Evolutionary conservation across 1,284 basidiomycete species (phyloP), one percentile per base, ranked within the genome.

Genomic region (Schizophyllum amplum): DNA sequence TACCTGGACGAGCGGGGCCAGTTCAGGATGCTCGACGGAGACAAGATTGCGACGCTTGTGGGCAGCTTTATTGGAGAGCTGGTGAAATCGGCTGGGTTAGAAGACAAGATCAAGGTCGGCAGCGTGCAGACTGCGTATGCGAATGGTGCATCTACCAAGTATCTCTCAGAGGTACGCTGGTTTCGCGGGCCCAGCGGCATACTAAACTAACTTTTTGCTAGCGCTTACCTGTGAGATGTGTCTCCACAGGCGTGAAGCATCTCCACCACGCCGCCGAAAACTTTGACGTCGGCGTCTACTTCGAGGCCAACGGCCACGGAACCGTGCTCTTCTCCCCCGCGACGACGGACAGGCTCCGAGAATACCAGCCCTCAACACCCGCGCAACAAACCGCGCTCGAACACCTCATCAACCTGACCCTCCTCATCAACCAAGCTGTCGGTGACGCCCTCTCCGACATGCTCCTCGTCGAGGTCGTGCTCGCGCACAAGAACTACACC

Each of bases 71-170:
- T 99, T 60, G 87, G 91, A 24, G 94, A 95, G 60, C 82, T 97
- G 9, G 91, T 97, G 62, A 90, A 87, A 68, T 80, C 83, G 48
- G 84, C 93, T 25, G 92, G 91, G 24, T 74, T 98, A 50, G 85
- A 88, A 33, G 74, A 77, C 21, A 71, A 81, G 49, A 73, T 95
- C 60, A 84, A 87, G 68, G 89, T 97, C 21, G 94, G 95, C 24
- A 92, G 98, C 46, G 94, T 99, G 7, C 97, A 99, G 72, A 99
- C 97, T 0, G 97, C 97, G 0, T 99, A 99, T 70, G 97, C 97
- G 27, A 99, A 99, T 66, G 97, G 97, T 13, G 92, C 86, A 62
- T 98, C 96, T 0, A 99, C 97, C 11, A 92, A 90, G 68, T 99
- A 95, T 69, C 78, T 98, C 51, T 76, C 83, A 23, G 83, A 87